Percentiles rank a stretch among this genome's conserved stretches.
Conservation (phyloP, 352 stramenopile species). For the Pythium brachiatum region DNA sequence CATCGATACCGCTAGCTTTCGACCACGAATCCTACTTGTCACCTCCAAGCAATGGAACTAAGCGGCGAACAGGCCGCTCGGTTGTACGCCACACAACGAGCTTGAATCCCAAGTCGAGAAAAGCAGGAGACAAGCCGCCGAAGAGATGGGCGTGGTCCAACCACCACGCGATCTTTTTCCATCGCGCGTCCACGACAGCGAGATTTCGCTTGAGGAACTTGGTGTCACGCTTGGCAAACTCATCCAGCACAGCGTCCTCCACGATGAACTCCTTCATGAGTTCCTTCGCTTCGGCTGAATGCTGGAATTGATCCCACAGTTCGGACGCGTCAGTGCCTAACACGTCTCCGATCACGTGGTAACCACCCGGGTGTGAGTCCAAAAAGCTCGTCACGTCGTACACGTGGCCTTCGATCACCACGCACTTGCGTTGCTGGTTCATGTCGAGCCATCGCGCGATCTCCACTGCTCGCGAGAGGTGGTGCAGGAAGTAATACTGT, state of each 20-base stretch:
- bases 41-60: neutral
- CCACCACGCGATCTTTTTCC: conserved; percentile 58
- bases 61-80: neutral
- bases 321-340: conserved; percentile 64
- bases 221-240: neutral
- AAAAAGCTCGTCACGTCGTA: conserved; percentile 74
- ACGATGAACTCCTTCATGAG: conserved; percentile 67
- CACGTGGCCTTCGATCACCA: conserved; percentile 58
- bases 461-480: conserved; percentile 61
- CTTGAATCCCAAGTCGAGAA: conserved; percentile 38
- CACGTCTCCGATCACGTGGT: conserved; percentile 70
- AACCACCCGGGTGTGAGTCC: conserved; percentile 59
- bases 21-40: neutral
- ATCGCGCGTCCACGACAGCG: conserved; percentile 31
- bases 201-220: conserved; percentile 15
- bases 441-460: conserved; percentile 46
- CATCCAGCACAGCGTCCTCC: conserved; percentile 37
- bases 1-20: neutral
- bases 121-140: conserved; percentile 38
- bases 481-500: conserved; percentile 74
- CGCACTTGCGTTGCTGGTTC: conserved; percentile 44
- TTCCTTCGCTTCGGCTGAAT: conserved; percentile 57
- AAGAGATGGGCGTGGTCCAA: conserved; percentile 53
- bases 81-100: conserved; percentile 30
- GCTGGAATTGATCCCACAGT: conserved; percentile 70